These are phyloP conservation scores for Hawksworthiomyces lignivorus DNA, from an alignment of 2,329 filamentous ascomycete genomes.

Conservation along the genomic window DNA sequence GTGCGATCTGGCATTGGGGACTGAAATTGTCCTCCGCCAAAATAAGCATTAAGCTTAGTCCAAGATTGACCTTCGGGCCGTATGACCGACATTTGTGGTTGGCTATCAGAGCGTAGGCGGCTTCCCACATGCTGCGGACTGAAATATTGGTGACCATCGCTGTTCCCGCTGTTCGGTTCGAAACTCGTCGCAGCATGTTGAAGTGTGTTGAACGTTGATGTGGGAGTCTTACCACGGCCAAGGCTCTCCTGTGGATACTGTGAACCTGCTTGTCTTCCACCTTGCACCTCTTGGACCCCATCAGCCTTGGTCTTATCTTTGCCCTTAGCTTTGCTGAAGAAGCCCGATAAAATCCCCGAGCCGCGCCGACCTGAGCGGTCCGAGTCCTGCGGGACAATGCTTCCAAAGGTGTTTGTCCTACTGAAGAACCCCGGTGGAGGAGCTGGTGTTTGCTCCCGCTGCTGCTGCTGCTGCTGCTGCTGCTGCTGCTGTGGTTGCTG, in stretches of 20 bases:
- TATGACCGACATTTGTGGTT: too few species aligned
- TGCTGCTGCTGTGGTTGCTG: constrained; percentile 9
- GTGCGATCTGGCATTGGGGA: too few species aligned
- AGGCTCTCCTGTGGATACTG: constrained; percentile 1
- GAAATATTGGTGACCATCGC: not conserved
- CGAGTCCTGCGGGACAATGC: constrained; percentile 2
- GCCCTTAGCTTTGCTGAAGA: constrained; percentile 13
- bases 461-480: not conserved
- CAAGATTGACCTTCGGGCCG: too few species aligned
- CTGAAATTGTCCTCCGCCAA: too few species aligned
- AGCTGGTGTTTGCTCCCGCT: not conserved
- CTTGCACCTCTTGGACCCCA: not conserved
- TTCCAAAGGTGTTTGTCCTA: constrained; percentile 10
- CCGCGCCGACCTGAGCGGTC: constrained; percentile 1
- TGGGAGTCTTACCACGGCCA: not conserved
- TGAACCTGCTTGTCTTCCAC: not conserved
- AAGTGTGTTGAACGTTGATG: not conserved
- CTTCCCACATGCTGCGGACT: too few species aligned
- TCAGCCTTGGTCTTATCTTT: not conserved
- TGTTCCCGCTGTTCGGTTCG: not conserved
- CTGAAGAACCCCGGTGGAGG: not conserved
- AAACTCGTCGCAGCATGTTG: not conserved
- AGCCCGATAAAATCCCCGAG: constrained; percentile 7
- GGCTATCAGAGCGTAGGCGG: too few species aligned
- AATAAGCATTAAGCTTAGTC: too few species aligned